Base-by-base conservation (phyloP, 1,284 basidiomycete genomes). In the Athelia psychrophila region DNA sequence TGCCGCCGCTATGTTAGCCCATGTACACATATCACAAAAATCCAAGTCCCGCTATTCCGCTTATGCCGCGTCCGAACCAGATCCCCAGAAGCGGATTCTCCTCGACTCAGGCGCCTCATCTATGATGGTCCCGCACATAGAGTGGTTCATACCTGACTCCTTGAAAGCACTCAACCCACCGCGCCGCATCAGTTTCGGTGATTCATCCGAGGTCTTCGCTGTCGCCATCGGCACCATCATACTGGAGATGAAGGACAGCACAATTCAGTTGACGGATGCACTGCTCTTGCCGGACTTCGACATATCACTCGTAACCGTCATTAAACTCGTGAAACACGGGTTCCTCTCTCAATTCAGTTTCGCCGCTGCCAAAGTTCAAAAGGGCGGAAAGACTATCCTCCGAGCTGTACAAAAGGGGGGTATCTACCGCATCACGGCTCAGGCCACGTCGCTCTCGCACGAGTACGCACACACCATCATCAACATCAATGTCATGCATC, bases 401-500 rank as follows among this genome's bases (percentile, higher is more conserved):
- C 22, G 25, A 10, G 19, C 44, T 46, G 10, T 12, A n/a, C 44
- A 27, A 8, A 23, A 22, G n/a, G 25, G 25, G 9, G 44, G 44
- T 6, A 12, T 46, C 22, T 46, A 46, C n/a, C 44, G 23, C 6
- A 5, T 46, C 44, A 23, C 12, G 22, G 44, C 25, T 18, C 15
- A 27, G 24, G 22, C 24, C 24, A 24, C 10, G 5, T 42, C 38
- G 18, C n/a, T 24, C 25, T 8, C 19, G 16, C 4, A 22, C 8
- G 22, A 46, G 23, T 23, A 6, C 24, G 44, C 44, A 24, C 44
- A 24, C 23, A 20, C 44, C 16, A 20, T 27, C 44, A 42, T 42
- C 6, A 20, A 57, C 35, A 57, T 63, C 5, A 60, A 59, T 10
- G 44, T 56, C 9, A 54, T 65, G 3, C 63, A 68, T 44, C 50